Evolutionary conservation across 305 asterid genomes (phyloP).

Genomic region (Fraxinus latifolia): DNA sequence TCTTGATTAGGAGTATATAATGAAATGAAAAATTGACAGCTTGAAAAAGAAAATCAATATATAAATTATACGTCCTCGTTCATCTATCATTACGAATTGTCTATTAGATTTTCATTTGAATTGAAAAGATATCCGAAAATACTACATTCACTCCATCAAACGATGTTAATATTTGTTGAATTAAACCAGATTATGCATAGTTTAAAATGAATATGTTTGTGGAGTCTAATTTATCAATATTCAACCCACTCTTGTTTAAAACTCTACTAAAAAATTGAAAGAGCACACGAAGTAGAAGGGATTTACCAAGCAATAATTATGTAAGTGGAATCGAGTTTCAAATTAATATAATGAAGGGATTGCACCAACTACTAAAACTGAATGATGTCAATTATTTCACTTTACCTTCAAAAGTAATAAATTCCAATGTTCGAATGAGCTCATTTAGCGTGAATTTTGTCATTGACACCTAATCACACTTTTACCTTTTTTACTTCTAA

Average conservation of each 20-base stretch:
- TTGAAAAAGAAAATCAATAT: not conserved
- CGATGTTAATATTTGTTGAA: not conserved
- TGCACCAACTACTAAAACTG: not conserved
- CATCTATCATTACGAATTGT: not conserved
- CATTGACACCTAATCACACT: not conserved
- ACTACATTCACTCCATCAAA: not conserved
- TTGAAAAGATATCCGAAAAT: no score
- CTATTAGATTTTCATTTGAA: not conserved
- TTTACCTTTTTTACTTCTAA: not conserved
- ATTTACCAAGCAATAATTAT: not conserved
- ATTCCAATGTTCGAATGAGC: not conserved
- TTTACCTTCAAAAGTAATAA: not conserved
- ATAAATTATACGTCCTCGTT: not conserved
- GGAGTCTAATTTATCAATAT: not conserved
- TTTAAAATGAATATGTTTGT: not conserved
- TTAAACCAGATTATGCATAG: not conserved
- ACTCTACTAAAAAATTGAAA: not conserved
- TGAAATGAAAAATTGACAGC: not conserved
- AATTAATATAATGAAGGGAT: not conserved
- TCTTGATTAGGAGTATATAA: not conserved
- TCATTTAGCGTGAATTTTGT: not conserved
- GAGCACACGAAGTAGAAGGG: not conserved
- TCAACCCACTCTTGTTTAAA: not conserved
- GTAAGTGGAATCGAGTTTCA: not conserved
- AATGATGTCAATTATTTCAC: not conserved